These are phyloP conservation scores for Phalaenopsis hybrid DNA, from an alignment of 116 monocot species.

Conservation along the genomic window DNA sequence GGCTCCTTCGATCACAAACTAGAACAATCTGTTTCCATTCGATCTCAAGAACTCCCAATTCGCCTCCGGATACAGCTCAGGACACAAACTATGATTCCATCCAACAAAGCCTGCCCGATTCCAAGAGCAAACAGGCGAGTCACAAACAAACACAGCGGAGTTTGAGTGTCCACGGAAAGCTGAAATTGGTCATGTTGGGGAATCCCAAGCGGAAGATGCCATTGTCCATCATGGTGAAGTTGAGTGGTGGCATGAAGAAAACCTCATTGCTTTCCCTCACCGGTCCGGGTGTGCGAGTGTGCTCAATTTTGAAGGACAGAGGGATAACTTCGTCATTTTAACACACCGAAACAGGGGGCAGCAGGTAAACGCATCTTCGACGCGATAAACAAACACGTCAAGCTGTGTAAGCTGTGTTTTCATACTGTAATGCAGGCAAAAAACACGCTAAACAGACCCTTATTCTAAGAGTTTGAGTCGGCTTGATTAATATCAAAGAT, in stretches of 20 bases:
- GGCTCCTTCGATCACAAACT: conserved; percentile 49
- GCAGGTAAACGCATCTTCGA: too few species aligned
- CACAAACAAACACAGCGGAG: conserved; percentile 49
- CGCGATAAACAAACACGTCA: too few species aligned
- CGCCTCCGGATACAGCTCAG: conserved; percentile 39
- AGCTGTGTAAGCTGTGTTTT: too few species aligned
- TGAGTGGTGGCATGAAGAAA: conserved; percentile 48
- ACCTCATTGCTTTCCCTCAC: conserved; percentile 13
- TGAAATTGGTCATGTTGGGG: conserved; percentile 37
- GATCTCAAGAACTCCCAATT: conserved; percentile 31
- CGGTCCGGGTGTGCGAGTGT: not conserved
- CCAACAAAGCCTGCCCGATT: not conserved
- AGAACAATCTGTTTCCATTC: conserved; percentile 43
- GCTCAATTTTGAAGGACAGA: too few species aligned
- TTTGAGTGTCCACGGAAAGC: conserved; percentile 35
- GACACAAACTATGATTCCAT: conserved; percentile 24
- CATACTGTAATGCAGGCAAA: too few species aligned
- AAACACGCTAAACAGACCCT: too few species aligned
- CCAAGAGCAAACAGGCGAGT: not conserved
- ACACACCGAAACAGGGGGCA: too few species aligned
- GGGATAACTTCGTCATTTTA: too few species aligned
- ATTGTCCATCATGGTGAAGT: conserved; percentile 53
- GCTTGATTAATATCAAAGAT: too few species aligned
- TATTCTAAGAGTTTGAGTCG: too few species aligned
- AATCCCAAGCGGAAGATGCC: conserved; percentile 56